Conservation (phyloP, 345 rosid genomes). For the Lepidium didymum region DNA sequence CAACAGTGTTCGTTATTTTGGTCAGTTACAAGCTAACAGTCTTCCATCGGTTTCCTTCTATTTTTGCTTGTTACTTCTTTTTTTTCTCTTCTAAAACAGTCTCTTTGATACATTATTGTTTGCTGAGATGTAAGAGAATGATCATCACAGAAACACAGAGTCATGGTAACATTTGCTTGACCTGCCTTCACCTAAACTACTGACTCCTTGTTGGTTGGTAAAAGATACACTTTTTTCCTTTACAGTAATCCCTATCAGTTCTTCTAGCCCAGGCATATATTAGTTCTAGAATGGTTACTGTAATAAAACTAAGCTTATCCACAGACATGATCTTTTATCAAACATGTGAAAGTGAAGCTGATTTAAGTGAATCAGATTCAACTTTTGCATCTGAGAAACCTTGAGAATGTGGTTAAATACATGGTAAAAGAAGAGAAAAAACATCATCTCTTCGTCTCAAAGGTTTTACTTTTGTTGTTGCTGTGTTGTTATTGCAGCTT, state of each 20-base stretch:
- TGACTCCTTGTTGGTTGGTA: conserved; percentile 11
- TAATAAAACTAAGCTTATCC: background rate
- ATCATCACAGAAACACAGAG: background rate
- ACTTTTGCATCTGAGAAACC: conserved; percentile 6
- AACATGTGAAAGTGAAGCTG: conserved; percentile 8
- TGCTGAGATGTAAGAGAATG: conserved; percentile 9
- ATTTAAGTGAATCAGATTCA: conserved; percentile 26
- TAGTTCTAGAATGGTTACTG: background rate
- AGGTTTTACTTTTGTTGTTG: background rate
- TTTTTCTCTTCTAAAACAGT: background rate
- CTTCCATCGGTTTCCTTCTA: background rate
- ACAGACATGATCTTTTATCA: background rate
- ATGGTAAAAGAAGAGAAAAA: conserved; percentile 12
- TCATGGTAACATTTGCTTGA: background rate
- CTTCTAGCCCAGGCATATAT: background rate
- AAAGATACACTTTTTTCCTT: background rate
- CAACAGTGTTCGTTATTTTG: background rate
- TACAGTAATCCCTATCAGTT: background rate
- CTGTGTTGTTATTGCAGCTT: conserved; percentile 26
- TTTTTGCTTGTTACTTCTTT: background rate
- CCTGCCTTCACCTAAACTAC: conserved; percentile 17
- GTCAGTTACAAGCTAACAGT: conserved; percentile 1
- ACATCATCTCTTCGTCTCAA: conserved; percentile 6
- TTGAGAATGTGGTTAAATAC: conserved; percentile 15
- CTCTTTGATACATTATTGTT: background rate